phyloP scores from a whole-genome alignment of 495 filamentous ascomycete species.

The Penicillium nucicola region DNA sequence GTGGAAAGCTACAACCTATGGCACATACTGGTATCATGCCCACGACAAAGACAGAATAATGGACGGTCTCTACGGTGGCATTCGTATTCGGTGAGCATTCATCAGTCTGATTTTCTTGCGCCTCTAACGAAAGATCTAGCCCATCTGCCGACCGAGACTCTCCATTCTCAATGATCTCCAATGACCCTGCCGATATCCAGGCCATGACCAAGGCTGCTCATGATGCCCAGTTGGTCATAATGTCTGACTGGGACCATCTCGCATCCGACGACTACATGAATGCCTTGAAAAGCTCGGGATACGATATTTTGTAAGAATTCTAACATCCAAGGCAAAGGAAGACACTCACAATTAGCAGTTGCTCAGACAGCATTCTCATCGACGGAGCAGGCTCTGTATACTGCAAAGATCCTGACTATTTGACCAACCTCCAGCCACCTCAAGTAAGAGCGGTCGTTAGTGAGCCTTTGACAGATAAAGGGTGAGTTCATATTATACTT shows the following conservation, averaged over 20 bases:
- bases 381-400: constrained; percentile 51
- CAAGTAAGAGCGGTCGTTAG: constrained; percentile 24
- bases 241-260: constrained; percentile 54
- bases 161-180: constrained; percentile 41
- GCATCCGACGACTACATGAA: constrained; percentile 39
- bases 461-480: constrained; percentile 41
- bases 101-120: background rate
- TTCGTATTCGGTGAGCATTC: constrained; percentile 25
- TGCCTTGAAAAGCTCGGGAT: constrained; percentile 28
- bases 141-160: constrained; percentile 24
- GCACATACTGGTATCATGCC: constrained; percentile 54
- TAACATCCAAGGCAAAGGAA: background rate
- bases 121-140: constrained; percentile 11
- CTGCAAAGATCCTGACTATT: constrained; percentile 35
- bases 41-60: constrained; percentile 45
- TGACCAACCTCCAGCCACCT: constrained; percentile 24
- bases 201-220: constrained; percentile 40
- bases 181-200: constrained; percentile 25
- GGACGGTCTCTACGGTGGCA: constrained; percentile 52
- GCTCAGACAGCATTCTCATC: constrained; percentile 49
- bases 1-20: constrained; percentile 47
- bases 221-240: constrained; percentile 34
- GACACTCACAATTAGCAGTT: constrained; percentile 12
- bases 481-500: constrained; percentile 24
- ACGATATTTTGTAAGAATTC: constrained; percentile 33